phyloP scores from a whole-genome alignment of 495 filamentous ascomycete genomes.

The Podospora pseudoanserina region DNA sequence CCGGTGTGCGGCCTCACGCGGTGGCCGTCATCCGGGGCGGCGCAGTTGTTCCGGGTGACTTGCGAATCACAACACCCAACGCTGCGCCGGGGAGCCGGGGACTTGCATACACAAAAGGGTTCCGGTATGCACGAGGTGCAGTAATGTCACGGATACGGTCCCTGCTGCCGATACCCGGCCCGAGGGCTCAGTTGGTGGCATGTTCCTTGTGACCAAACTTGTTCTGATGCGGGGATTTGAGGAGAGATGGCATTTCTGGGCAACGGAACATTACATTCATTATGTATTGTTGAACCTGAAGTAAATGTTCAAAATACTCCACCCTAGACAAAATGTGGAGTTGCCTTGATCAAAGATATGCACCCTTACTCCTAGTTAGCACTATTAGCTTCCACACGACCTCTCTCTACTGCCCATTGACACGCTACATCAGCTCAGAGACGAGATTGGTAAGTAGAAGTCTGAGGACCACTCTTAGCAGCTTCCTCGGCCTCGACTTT shows the following conservation, averaged over 20 bases:
- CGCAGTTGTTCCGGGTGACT: no score
- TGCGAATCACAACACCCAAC: no score
- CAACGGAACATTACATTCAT: background rate
- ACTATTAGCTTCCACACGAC: background rate
- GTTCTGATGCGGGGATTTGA: background rate
- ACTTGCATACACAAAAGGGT: no score
- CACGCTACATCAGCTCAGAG: background rate
- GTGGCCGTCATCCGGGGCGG: no score
- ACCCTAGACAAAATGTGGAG: background rate
- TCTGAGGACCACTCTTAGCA: background rate
- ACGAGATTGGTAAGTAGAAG: background rate
- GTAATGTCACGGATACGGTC: background rate
- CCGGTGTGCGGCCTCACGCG: no score
- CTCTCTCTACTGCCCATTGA: background rate
- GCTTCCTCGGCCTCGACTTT: slow-evolving; percentile 14
- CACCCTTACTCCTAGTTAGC: background rate
- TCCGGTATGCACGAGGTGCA: background rate
- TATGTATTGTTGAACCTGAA: background rate
- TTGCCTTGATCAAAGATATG: background rate
- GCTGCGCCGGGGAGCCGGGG: no score
- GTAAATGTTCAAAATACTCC: background rate
- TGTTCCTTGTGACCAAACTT: background rate
- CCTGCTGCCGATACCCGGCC: background rate
- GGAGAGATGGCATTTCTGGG: background rate
- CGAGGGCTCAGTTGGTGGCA: background rate